A percentile compares a stretch with the other conserved stretches of the same genome.
Evolutionary conservation across 2,329 filamentous ascomycete species (phyloP).

Genomic region (Diplodia sapinea): DNA sequence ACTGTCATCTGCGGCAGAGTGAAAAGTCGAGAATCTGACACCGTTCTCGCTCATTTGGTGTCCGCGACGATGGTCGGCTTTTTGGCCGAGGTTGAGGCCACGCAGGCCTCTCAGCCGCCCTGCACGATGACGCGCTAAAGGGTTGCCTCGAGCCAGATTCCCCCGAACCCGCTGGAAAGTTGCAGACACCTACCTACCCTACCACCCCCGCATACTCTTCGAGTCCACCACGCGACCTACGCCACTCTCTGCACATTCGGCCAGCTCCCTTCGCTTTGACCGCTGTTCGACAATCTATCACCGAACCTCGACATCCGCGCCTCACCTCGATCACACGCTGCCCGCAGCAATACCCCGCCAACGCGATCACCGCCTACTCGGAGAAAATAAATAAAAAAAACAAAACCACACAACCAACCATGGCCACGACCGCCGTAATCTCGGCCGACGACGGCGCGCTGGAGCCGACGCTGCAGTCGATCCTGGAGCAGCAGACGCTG

Average conservation of each 20-base stretch:
- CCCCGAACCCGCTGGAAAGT: constrained; percentile 29
- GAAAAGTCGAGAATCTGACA: background rate
- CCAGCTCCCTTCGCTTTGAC: background rate
- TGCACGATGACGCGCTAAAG: constrained; percentile 24
- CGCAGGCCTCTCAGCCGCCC: constrained; percentile 11
- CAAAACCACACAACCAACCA: constrained; percentile 33
- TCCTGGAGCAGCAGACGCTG: constrained; percentile 92
- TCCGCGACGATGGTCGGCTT: background rate
- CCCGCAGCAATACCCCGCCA: background rate
- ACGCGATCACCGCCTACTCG: background rate
- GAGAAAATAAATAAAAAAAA: too few species aligned
- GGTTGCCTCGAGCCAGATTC: constrained; percentile 5
- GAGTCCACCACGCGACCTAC: background rate
- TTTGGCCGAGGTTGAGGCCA: background rate
- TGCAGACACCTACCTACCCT: background rate
- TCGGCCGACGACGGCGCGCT: constrained; percentile 73
- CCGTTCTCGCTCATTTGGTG: background rate
- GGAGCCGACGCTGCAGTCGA: constrained; percentile 90
- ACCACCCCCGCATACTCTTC: background rate
- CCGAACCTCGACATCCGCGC: background rate
- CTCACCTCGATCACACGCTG: background rate
- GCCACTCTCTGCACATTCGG: background rate
- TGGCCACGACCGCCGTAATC: constrained; percentile 46
- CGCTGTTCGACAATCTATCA: background rate
- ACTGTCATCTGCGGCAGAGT: background rate